Base-by-base conservation (phyloP, 2,329 filamentous ascomycete genomes). In the Talaromyces sp. region DNA sequence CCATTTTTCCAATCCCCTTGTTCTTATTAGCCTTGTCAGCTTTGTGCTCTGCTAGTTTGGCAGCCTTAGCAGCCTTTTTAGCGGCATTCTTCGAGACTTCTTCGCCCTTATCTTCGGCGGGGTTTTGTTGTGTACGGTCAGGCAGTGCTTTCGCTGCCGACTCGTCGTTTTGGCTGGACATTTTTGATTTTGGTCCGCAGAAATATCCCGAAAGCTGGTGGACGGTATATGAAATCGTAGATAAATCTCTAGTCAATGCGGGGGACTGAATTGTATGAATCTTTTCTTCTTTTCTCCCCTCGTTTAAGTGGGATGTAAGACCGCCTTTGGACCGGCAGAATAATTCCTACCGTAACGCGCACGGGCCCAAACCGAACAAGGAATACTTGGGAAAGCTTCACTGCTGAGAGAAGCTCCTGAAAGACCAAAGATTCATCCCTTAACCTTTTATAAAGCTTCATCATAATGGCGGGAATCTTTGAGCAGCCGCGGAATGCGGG, bases 401-500 rank as follows among this genome's bases (percentile, higher is more conserved):
- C 46, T 40, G 33, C 35, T 9, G 43, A 39, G 33, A 52, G 52
- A 51, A 61, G 55, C 48, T 62, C 37, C 31, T 52, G 45, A 41
- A 25, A 21, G 33, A 33, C 17, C 17, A 31, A n/a, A 48, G 45
- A 19, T 52, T 37, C 33, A 39, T 36, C 33, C 35, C 4, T 28
- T 17, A n/a, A 17, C 5, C 48, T 39, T 39, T 52, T 28, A 52
- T 37, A 52, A 25, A 9, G 17, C 21, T 39, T 17, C 10, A 52
- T 11, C 13, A 66, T 57, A 64, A 99, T 99, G 94, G 87, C 91
- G 75, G 89, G 90, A 72, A 91, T 99, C 77, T 99, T 97, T 72
- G 91, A 97, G 79, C 89, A 94, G 79, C 89, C 91, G 72, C 85
- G 92, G 73, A 95, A 96, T 74, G 83, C 83, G 73, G 94, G 95